A percentile compares a stretch with the other conserved stretches of the same genome.
These are phyloP conservation scores for Brassica hybrid DNA, from an alignment of 441 rosid genomes.

Conservation along the genomic window DNA sequence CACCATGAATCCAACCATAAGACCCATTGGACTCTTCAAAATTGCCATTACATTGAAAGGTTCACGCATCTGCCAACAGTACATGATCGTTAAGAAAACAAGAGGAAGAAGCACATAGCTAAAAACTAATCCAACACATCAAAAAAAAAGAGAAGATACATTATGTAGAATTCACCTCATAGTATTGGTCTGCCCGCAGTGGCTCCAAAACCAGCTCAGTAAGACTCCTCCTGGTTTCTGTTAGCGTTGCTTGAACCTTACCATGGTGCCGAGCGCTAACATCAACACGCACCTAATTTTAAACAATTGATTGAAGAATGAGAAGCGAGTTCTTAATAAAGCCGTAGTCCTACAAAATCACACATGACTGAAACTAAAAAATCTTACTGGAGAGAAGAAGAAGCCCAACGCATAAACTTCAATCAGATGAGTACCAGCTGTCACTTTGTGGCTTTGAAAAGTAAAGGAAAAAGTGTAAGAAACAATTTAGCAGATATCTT, in stretches of 20 bases:
- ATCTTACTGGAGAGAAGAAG: slow-evolving; percentile 93
- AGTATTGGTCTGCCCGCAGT: slow-evolving; percentile 78
- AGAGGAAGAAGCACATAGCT: slow-evolving; percentile 19
- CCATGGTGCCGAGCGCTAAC: slow-evolving; percentile 97
- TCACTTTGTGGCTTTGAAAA: slow-evolving; percentile 69
- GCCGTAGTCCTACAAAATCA: slow-evolving; percentile 13
- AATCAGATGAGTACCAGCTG: slow-evolving; percentile 96
- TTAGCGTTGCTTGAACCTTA: slow-evolving; percentile 93
- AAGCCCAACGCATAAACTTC: slow-evolving; percentile 89
- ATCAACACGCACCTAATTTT: slow-evolving; percentile 87
- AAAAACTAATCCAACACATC: not conserved
- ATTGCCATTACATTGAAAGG: slow-evolving; percentile 86
- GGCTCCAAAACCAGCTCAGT: slow-evolving; percentile 93
- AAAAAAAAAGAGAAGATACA: not conserved
- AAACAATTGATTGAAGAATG: slow-evolving; percentile 6
- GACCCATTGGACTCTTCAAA: slow-evolving; percentile 98
- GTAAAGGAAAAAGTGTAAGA: slow-evolving; percentile 57
- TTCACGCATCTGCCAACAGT: slow-evolving; percentile 71
- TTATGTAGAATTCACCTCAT: slow-evolving; percentile 61
- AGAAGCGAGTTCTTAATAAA: slow-evolving; percentile 18
- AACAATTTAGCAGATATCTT: not conserved
- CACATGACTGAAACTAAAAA: slow-evolving; percentile 5
- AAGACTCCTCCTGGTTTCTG: slow-evolving; percentile 89
- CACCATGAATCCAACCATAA: slow-evolving; percentile 97
- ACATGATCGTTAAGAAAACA: slow-evolving; percentile 30